Evolutionary conservation across 352 stramenopile species (phyloP).

Genomic region (Stramenopiles sp.): DNA sequence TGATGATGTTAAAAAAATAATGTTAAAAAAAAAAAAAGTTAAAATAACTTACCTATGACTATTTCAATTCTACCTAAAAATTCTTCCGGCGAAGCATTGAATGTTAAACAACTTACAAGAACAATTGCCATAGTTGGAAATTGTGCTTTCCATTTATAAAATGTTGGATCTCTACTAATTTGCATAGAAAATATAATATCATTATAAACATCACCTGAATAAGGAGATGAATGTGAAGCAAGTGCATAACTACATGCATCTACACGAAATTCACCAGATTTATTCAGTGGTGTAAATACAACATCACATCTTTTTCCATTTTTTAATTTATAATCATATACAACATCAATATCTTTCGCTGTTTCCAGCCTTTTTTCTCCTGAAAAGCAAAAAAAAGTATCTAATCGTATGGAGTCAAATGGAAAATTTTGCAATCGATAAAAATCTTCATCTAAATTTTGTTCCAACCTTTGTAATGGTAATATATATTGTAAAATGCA

Average conservation of each 20-base stretch:
- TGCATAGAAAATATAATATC: not conserved
- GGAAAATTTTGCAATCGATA: not conserved
- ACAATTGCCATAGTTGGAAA: not conserved
- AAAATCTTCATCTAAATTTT: not conserved
- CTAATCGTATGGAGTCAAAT: not conserved
- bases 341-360: not conserved
- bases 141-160: not conserved
- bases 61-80: not conserved
- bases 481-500: not conserved
- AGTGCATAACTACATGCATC: not conserved
- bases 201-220: not conserved
- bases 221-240: not conserved
- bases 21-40: no score
- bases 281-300: not conserved
- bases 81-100: not conserved
- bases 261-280: not conserved
- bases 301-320: no score
- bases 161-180: not conserved
- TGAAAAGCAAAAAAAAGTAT: not conserved
- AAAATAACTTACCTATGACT: no score
- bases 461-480: not conserved
- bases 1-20: no score
- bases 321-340: not conserved
- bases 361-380: not conserved
- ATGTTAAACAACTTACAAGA: not conserved